Evolutionary conservation across 768 basidiomycete genomes (phyloP), one percentile per base, ranked within the genome.

Genomic region (Pleurotus salmoneostramineus): DNA sequence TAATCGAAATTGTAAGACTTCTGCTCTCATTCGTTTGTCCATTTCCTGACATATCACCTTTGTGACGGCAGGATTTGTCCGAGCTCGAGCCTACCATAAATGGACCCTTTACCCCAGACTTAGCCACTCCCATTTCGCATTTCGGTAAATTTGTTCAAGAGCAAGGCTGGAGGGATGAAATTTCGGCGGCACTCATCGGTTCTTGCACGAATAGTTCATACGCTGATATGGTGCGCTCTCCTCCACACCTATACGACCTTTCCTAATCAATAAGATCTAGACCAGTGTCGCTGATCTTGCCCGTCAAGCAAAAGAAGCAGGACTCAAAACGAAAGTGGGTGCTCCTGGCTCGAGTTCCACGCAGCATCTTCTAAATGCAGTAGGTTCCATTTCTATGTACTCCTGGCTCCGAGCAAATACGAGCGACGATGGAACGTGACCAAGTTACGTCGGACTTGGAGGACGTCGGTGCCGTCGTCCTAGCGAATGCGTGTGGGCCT

Each of bases 181-280:
- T 98, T 52, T 90, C 94, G 8, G 96, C 95, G 21, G 85, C 81
- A 50, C 80, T 99, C 31, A 99, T 99, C 66, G 97, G 97, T 21
- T 97, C 94, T n/a, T 99, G 97, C 72, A 99, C 97, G 33, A 99
- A 99, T 71, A 97, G 95, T 59, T 97, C 95, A 4, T 99, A 98
- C 68, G 93, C 96, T 69, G 93, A 95, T 67, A 88, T 95, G 93
- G 92, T 91, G 60, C 8, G 57, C 43, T 56, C n/a, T 6, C n/a
- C 34, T 36, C 45, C 37, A 7, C 51, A 2, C 31, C 34, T 43
- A 54, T 56, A 36, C 17, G 6, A 15, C 0, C n/a, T 17, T 8
- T n/a, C n/a, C 36, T 60, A 34, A 40, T 64, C 60, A 60, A 49
- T 50, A 59, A 54, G 37, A 56, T 12, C 36, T 65, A 94, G 94